Conservation (phyloP, 345 rosid species). For the Eucalyptus coolabah region DNA sequence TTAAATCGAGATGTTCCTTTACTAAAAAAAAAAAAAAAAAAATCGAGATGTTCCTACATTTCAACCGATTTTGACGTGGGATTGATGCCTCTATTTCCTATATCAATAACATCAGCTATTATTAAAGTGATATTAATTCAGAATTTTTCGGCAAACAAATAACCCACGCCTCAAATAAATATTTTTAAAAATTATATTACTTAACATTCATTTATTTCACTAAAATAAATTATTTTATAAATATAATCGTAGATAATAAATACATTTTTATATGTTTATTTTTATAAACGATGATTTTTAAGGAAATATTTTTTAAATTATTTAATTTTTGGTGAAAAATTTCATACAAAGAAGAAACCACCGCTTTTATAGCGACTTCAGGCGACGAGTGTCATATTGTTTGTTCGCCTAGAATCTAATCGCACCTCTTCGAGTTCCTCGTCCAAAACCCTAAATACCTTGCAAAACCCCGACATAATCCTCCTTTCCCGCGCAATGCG, state of each 20-base stretch:
- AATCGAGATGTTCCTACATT: no score
- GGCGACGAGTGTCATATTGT: accelerated
- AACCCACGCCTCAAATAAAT: accelerated
- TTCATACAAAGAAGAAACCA: no score
- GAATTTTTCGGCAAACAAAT: background rate
- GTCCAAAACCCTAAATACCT: background rate
- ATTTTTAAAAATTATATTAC: background rate
- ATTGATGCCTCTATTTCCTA: background rate
- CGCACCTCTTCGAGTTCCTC: background rate
- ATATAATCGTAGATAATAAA: background rate
- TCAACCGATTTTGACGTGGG: background rate
- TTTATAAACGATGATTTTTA: no score
- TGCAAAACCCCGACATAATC: background rate
- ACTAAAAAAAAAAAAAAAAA: no score
- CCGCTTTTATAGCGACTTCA: background rate
- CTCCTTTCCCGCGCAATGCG: background rate
- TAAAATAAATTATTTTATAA: no score
- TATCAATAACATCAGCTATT: accelerated
- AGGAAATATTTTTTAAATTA: no score
- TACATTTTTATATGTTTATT: no score
- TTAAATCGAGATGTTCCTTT: no score
- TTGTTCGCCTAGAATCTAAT: background rate
- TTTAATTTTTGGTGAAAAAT: no score
- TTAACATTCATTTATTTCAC: background rate
- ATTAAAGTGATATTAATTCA: background rate